phyloP scores from a whole-genome alignment of 2,329 filamentous ascomycete species.

The Aulographum hederae region DNA sequence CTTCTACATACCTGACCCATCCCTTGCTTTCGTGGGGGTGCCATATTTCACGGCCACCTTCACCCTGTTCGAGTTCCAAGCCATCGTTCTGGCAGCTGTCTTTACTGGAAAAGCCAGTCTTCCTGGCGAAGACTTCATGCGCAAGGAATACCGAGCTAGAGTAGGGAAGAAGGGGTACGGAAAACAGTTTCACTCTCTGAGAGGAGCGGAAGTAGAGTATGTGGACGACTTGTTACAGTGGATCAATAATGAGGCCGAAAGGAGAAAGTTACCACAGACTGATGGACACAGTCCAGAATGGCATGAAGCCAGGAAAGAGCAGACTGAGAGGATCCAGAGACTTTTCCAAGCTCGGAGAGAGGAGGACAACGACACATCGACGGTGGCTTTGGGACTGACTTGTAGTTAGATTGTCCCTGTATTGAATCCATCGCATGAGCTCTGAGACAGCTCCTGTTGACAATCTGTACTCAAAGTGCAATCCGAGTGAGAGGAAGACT shows the following conservation, averaged over 20 bases:
- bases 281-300: conserved; percentile 18
- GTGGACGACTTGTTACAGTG: conserved; percentile 20
- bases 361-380: too few species aligned
- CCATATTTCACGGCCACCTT: conserved; percentile 51
- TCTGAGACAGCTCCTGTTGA: too few species aligned
- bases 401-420: too few species aligned
- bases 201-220: conserved; percentile 19
- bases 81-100: conserved; percentile 39
- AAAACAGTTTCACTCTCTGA: conserved; percentile 26
- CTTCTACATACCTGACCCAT: conserved; percentile 51
- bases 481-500: too few species aligned
- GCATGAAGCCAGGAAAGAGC: conserved; percentile 16
- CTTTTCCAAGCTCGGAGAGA: conserved; percentile 11
- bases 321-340: conserved; percentile 14
- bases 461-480: too few species aligned
- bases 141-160: conserved; percentile 19
- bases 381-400: too few species aligned
- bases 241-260: conserved; percentile 16
- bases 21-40: conserved; percentile 43
- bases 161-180: conserved; percentile 21
- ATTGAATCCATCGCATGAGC: too few species aligned
- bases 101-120: conserved; percentile 32
- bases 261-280: conserved; percentile 9
- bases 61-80: conserved; percentile 52
- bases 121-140: conserved; percentile 25